Conservation (phyloP, 2,329 filamentous ascomycete genomes). For the Leptographium galeiforme region DNA sequence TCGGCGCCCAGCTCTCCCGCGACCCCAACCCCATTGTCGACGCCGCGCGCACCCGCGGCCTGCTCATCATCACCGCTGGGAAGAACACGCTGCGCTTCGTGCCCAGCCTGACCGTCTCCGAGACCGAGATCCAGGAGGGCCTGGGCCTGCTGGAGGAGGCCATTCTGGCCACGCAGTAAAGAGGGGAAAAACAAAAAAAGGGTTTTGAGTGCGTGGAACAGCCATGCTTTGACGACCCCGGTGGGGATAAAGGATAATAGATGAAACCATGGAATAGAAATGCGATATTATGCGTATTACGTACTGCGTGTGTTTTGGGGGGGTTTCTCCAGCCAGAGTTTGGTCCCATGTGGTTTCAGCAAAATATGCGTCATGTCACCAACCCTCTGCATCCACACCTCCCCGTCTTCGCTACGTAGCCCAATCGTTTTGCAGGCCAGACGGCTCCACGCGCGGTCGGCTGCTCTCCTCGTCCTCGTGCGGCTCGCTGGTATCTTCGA, state of each 20-base stretch:
- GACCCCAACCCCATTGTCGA: constrained; percentile 65
- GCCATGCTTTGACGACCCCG: no score
- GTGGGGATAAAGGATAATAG: no score
- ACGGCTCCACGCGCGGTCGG: constrained; percentile 1
- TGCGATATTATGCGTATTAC: no score
- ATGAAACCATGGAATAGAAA: no score
- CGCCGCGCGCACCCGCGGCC: constrained; percentile 72
- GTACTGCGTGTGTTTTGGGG: no score
- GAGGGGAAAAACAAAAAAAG: no score
- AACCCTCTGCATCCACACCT: not conserved
- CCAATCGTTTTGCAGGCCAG: constrained; percentile 3
- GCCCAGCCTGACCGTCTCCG: constrained; percentile 68
- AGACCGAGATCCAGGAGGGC: constrained; percentile 67
- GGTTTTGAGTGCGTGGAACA: no score
- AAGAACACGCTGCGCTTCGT: constrained; percentile 89
- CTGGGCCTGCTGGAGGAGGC: constrained; percentile 62
- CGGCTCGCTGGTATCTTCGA: not conserved
- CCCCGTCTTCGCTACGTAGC: not conserved
- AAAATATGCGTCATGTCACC: not conserved
- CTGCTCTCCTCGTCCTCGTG: not conserved
- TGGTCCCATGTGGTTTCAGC: no score
- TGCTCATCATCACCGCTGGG: constrained; percentile 85
- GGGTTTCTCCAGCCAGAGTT: no score
- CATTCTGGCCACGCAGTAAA: constrained; percentile 28
- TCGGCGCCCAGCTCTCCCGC: constrained; percentile 69